Evolutionary conservation across 257 asterid genomes (phyloP).

Genomic region (Anisodus tanguticus): DNA sequence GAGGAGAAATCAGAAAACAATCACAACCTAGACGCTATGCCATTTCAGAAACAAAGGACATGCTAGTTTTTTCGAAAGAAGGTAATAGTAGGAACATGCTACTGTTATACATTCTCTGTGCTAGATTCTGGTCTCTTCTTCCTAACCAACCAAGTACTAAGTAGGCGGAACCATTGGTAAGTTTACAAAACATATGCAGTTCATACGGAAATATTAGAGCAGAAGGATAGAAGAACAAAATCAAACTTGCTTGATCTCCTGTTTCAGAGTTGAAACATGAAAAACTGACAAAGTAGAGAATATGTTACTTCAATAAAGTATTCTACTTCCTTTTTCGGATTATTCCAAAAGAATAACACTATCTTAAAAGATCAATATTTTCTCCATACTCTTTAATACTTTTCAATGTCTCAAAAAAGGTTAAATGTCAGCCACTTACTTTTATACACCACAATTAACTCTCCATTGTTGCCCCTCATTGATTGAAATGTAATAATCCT

Average conservation of each 20-base stretch:
- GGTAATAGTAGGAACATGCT: background rate
- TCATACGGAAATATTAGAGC: slow-evolving; percentile 4
- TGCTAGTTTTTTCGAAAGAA: background rate
- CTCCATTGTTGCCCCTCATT: background rate
- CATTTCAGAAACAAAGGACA: slow-evolving; percentile 26
- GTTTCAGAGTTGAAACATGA: background rate
- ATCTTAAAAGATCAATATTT: background rate
- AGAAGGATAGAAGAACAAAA: background rate
- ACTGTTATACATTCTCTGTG: background rate
- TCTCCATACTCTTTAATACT: background rate
- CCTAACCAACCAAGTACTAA: background rate
- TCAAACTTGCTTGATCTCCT: background rate
- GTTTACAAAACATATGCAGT: slow-evolving; percentile 8
- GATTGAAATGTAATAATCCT: slow-evolving; percentile 6
- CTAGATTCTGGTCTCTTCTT: slow-evolving; percentile 7
- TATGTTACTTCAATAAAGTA: background rate
- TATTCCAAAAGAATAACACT: background rate
- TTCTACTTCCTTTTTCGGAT: background rate
- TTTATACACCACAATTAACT: background rate
- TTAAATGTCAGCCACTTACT: background rate
- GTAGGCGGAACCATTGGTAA: background rate
- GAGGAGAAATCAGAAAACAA: slow-evolving; percentile 14
- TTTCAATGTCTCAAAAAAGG: background rate
- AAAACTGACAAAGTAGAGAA: slow-evolving; percentile 15
- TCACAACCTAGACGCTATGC: slow-evolving; percentile 19